phyloP scores from a whole-genome alignment of 768 basidiomycete genomes.

The Dioszegia hungarica region DNA sequence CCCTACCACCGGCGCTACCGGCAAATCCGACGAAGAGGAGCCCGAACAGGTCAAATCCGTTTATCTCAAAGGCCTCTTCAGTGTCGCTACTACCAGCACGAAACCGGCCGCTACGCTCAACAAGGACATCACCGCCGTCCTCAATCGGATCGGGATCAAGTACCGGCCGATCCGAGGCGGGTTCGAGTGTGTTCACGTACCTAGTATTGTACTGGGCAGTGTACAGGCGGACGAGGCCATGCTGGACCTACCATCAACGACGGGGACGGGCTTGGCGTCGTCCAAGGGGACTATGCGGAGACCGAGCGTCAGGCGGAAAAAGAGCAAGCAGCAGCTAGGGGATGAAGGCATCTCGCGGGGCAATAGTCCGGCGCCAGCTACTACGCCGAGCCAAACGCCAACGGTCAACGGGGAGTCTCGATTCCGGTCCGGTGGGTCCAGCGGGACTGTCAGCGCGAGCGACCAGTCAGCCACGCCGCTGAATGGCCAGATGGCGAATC shows the following conservation, averaged over 20 bases:
- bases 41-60: conserved; percentile 69
- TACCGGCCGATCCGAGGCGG: conserved; percentile 85
- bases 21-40: not conserved
- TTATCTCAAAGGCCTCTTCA: conserved; percentile 92
- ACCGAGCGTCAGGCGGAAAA: conserved; percentile 3
- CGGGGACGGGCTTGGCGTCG: conserved; percentile 8
- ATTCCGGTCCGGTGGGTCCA: conserved; percentile 10
- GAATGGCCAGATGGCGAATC: conserved; percentile 8
- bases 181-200: conserved; percentile 92
- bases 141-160: conserved; percentile 92
- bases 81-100: conserved; percentile 93
- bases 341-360: not conserved
- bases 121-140: conserved; percentile 73
- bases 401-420: not conserved
- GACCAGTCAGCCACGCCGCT: conserved; percentile 5
- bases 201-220: conserved; percentile 84
- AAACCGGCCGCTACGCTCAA: conserved; percentile 76
- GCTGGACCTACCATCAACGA: conserved; percentile 8
- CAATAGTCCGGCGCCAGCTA: not conserved
- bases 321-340: conserved; percentile 2
- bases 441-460: conserved; percentile 24
- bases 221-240: conserved; percentile 43
- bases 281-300: not conserved
- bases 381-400: conserved; percentile 1
- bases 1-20: not conserved